phyloP scores from a whole-genome alignment of 1,139 yeast genomes.

The Yamadazyma aaseri region DNA sequence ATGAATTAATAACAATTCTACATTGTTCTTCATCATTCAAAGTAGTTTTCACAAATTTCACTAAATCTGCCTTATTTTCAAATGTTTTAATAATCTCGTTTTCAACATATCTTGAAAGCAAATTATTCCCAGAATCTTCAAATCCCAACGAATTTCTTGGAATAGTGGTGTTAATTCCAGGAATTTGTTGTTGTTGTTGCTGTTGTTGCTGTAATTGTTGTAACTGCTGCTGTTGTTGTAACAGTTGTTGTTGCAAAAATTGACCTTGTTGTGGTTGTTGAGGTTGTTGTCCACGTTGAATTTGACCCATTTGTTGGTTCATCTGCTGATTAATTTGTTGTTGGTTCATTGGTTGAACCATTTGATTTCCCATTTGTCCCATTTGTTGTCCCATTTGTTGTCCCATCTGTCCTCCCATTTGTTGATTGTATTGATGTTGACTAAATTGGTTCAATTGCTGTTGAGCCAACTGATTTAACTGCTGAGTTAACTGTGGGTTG shows the following conservation, averaged over 20 bases:
- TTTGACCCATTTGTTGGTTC: conserved; percentile 7
- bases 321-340: conserved; percentile 9
- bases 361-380: conserved; percentile 12
- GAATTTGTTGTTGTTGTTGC: conserved; percentile 3
- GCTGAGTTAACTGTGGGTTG: conserved; percentile 22
- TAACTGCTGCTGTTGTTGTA: conserved; percentile 11
- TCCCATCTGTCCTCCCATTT: conserved; percentile 17
- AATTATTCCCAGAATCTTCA: conserved; percentile 15
- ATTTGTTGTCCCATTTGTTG: conserved; percentile 18
- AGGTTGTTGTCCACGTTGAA: conserved; percentile 8
- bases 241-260: conserved; percentile 10
- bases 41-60: conserved; percentile 41
- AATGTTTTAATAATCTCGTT: conserved; percentile 49
- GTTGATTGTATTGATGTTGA: conserved; percentile 22
- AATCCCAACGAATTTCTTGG: conserved; percentile 7
- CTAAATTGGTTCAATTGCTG: conserved; percentile 25
- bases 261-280: conserved; percentile 14
- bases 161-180: not conserved
- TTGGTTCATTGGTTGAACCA: conserved; percentile 8
- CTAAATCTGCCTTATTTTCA: conserved; percentile 40
- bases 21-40: conserved; percentile 47
- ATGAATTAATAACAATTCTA: conserved; percentile 48
- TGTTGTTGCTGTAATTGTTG: conserved; percentile 11
- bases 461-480: conserved; percentile 25
- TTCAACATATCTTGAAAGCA: conserved; percentile 29